phyloP scores from a whole-genome alignment of 2,329 filamentous ascomycete species.

The Hirsutella thompsonii region DNA sequence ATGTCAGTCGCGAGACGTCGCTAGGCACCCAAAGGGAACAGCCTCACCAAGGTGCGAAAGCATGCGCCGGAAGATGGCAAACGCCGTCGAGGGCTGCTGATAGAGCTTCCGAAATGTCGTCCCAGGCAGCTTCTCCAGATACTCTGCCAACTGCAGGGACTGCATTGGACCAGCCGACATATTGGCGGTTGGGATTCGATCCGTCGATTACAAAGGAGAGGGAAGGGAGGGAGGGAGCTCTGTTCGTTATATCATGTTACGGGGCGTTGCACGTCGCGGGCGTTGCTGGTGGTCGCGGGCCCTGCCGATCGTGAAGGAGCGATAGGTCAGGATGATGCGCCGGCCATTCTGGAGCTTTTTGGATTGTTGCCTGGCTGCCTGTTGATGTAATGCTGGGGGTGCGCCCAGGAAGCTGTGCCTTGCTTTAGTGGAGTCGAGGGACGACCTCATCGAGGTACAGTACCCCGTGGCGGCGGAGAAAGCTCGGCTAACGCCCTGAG shows the following conservation, averaged over 20 bases:
- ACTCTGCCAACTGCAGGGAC: slow-evolving; percentile 62
- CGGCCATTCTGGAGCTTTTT: not conserved
- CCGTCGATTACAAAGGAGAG: slow-evolving; percentile 8
- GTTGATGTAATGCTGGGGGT: slow-evolving; percentile 1
- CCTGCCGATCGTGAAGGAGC: not conserved
- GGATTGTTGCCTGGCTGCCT: not conserved
- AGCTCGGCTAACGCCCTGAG: slow-evolving; percentile 6
- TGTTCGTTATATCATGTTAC: slow-evolving; percentile 7
- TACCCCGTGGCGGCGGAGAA: no score
- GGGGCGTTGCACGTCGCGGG: not conserved
- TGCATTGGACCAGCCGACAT: slow-evolving; percentile 34
- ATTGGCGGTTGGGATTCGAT: slow-evolving; percentile 14
- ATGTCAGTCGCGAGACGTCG: not conserved
- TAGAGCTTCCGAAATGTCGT: slow-evolving; percentile 87
- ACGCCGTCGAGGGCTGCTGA: slow-evolving; percentile 85
- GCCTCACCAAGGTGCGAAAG: slow-evolving; percentile 71
- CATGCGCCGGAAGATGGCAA: slow-evolving; percentile 96
- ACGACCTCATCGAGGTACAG: no score
- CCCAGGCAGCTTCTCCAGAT: slow-evolving; percentile 82
- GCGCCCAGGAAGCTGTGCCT: not conserved
- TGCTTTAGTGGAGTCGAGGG: no score
- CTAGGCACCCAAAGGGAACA: not conserved
- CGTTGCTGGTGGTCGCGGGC: not conserved
- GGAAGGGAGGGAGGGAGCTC: not conserved
- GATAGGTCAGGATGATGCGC: not conserved